Conservation (phyloP, 2,329 filamentous ascomycete species). For the Fusarium paranaense region DNA sequence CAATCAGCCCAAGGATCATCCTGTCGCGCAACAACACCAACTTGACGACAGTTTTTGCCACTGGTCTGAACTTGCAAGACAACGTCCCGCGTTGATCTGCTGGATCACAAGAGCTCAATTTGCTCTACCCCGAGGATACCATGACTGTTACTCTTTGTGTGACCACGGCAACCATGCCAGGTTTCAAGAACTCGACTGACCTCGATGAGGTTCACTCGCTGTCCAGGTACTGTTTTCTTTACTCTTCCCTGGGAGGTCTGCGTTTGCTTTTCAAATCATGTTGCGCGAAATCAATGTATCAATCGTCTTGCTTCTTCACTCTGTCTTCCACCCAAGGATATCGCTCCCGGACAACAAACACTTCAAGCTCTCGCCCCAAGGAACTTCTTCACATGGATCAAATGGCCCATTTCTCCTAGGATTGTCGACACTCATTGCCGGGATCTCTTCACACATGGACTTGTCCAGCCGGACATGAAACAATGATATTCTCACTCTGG, state of each 20-base stretch:
- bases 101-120: slow-evolving; percentile 45
- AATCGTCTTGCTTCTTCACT: slow-evolving; percentile 41
- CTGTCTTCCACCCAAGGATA: slow-evolving; percentile 37
- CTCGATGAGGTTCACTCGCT: slow-evolving; percentile 71
- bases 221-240: slow-evolving; percentile 71
- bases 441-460: slow-evolving; percentile 37
- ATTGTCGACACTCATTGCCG: slow-evolving; percentile 13
- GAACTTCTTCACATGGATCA: slow-evolving; percentile 13
- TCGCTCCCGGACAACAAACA: slow-evolving; percentile 28
- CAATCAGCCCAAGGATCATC: slow-evolving; percentile 43
- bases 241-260: slow-evolving; percentile 57
- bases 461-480: slow-evolving; percentile 50
- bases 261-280: slow-evolving; percentile 49
- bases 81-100: slow-evolving; percentile 46
- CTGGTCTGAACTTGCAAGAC: slow-evolving; percentile 43
- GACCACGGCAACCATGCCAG: slow-evolving; percentile 63
- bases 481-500: slow-evolving; percentile 41
- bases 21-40: slow-evolving; percentile 46
- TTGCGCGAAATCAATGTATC: slow-evolving; percentile 47
- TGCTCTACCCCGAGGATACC: slow-evolving; percentile 54
- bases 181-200: slow-evolving; percentile 64
- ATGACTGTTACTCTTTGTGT: slow-evolving; percentile 63
- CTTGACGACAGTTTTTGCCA: slow-evolving; percentile 41
- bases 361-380: slow-evolving; percentile 20
- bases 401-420: slow-evolving; percentile 20